Base-by-base conservation (phyloP, 108 stramenopile genomes). In the Skeletonema potamos region DNA sequence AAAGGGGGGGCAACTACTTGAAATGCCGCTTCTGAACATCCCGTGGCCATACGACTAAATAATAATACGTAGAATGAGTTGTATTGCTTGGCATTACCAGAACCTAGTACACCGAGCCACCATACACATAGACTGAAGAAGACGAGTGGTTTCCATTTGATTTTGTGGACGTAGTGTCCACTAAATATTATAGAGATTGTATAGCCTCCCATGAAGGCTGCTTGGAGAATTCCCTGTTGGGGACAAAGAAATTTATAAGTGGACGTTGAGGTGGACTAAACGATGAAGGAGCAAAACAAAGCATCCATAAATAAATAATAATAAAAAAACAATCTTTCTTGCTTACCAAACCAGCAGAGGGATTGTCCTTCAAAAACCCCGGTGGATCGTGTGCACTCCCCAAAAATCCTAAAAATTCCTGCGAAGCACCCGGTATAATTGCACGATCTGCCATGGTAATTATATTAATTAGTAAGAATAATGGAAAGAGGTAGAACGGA, bases 151-250 rank as follows among this genome's bases (percentile, higher is more conserved):
- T 82, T 82, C 81, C 81, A 82, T 57, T 66, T 32, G n/a, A 78
- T 48, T 48, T 68, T 78, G 66, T 82, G 81, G 32, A 82, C 81
- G 32, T 62, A 78, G 20, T 82, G 81, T 22, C 72, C 72, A 15
- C 34, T 51, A 3, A 82, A 30, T 2, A 82, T 57, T 17, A 82
- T 64, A 20, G 76, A 55, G 18, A 82, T 46, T 20, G 48, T 41
- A 33, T 82, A 82, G 12, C 81, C 81, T 32, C 57, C 64, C 15
- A 82, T 78, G 58, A 82, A 82, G 22, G 76, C 76, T n/a, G 81
- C 81, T 28, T 24, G 51, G 26, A 56, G 54, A 8, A 34, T 54
- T 5, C 29, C 51, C 44, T 46, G n/a, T n/a, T n/a, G 44, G 10
- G 8, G 62, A 20, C 6, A 17, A 12, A 26, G 29, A 11, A 44